Evolutionary conservation across 2,329 filamentous ascomycete genomes (phyloP).

Genomic region (Fusarium acutatum): DNA sequence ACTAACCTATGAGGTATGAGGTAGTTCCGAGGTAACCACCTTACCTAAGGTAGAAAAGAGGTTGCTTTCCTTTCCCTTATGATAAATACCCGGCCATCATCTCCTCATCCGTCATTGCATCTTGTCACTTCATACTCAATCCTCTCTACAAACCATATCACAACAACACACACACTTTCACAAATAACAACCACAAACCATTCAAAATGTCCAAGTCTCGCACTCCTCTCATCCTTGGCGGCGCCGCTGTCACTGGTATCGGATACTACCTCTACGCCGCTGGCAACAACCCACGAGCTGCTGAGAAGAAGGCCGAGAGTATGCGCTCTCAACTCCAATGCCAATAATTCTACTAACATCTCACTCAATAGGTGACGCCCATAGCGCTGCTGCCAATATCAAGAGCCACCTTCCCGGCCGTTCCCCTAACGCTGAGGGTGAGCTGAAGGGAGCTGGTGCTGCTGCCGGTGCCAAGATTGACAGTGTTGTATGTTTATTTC

Average conservation of each 20-base stretch:
- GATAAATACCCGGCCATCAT: constrained; percentile 36
- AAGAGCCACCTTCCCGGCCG: constrained; percentile 72
- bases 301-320: constrained; percentile 91
- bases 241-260: constrained; percentile 71
- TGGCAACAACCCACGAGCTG: constrained; percentile 81
- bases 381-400: constrained; percentile 72
- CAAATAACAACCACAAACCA: neutral
- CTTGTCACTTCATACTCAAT: constrained; percentile 11
- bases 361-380: constrained; percentile 72
- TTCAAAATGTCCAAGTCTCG: constrained; percentile 54
- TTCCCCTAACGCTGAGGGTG: constrained; percentile 69
- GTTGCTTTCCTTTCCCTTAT: neutral
- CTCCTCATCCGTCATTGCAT: constrained; percentile 5
- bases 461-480: constrained; percentile 73
- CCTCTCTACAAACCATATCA: neutral
- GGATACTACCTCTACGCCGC: constrained; percentile 94
- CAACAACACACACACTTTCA: neutral
- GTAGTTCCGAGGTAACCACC: constrained; percentile 8
- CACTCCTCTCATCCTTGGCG: constrained; percentile 62
- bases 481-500: constrained; percentile 65
- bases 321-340: constrained; percentile 43
- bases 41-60: neutral
- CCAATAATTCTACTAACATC: constrained; percentile 21
- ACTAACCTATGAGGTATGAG: constrained; percentile 19
- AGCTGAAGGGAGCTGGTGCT: constrained; percentile 59